Conservation (phyloP, 306 rosid genomes). For the Cucurbita ficifolia region DNA sequence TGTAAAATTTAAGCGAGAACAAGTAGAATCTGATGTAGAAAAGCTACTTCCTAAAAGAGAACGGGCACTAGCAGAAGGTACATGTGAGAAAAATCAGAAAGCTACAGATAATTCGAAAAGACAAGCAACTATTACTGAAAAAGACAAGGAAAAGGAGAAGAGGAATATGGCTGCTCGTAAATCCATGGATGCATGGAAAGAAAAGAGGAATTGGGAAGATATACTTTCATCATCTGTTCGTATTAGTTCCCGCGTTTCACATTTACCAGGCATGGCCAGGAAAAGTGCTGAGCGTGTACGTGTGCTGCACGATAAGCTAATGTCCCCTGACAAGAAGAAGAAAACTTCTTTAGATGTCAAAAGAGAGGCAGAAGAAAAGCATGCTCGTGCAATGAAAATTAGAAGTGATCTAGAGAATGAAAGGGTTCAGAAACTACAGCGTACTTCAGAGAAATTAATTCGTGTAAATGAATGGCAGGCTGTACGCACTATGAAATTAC, state of each 20-base stretch:
- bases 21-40: constrained; percentile 42
- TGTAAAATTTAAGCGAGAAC: constrained; percentile 53
- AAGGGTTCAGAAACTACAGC: constrained; percentile 92
- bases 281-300: constrained; percentile 90
- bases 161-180: constrained; percentile 52
- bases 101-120: constrained; percentile 32
- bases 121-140: constrained; percentile 39
- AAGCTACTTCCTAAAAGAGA: constrained; percentile 48
- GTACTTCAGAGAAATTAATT: constrained; percentile 71
- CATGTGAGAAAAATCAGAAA: constrained; percentile 41
- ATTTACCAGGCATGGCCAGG: constrained; percentile 74
- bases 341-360: constrained; percentile 70
- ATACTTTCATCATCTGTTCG: constrained; percentile 84
- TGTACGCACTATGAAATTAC: constrained; percentile 78
- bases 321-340: constrained; percentile 96
- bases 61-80: constrained; percentile 29
- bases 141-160: constrained; percentile 61
- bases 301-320: constrained; percentile 74
- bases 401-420: constrained; percentile 87
- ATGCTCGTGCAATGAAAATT: constrained; percentile 93
- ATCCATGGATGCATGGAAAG: constrained; percentile 97
- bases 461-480: constrained; percentile 91
- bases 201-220: constrained; percentile 91
- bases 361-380: constrained; percentile 89
- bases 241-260: constrained; percentile 64